phyloP scores from a whole-genome alignment of 148 eudicot genomes.

The Vaccinium myrtillus region DNA sequence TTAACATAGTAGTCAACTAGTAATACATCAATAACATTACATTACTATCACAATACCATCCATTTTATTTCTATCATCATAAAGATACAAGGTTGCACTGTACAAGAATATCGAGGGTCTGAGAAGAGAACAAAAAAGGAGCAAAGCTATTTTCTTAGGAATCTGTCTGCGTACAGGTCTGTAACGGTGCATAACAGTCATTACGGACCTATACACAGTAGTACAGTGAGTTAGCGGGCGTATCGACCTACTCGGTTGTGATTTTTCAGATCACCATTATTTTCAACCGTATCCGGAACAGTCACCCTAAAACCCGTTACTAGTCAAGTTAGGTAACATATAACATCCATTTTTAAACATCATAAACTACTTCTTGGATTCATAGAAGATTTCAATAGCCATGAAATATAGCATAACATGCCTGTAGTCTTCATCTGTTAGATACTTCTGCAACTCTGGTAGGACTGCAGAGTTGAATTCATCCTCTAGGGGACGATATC shows the following conservation, averaged over 20 bases:
- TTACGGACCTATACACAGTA: too few relatives aligned
- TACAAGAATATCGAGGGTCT: neutral
- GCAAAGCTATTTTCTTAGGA: neutral
- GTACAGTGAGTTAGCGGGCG: too few relatives aligned
- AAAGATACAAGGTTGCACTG: neutral
- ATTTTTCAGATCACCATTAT: too few relatives aligned
- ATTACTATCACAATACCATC: too few relatives aligned
- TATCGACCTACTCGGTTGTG: too few relatives aligned
- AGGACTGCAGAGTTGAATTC: conserved; percentile 74
- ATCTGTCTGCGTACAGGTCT: too few relatives aligned
- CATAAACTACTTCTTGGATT: neutral
- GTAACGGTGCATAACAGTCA: too few relatives aligned
- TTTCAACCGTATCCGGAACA: too few relatives aligned
- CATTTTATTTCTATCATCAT: too few relatives aligned
- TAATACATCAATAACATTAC: too few relatives aligned
- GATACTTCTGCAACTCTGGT: conserved; percentile 75
- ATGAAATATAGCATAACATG: conserved; percentile 16
- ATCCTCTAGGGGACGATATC: conserved; percentile 77
- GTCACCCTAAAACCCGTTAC: neutral
- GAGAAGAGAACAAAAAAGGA: neutral
- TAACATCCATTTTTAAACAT: neutral
- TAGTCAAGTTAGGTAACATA: too few relatives aligned
- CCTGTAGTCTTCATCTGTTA: conserved; percentile 91
- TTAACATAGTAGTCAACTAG: too few relatives aligned
- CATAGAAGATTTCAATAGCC: neutral